Evolutionary conservation across 768 basidiomycete species (phyloP), one percentile per base, ranked within the genome.

Genomic region (Royoungia palumana): DNA sequence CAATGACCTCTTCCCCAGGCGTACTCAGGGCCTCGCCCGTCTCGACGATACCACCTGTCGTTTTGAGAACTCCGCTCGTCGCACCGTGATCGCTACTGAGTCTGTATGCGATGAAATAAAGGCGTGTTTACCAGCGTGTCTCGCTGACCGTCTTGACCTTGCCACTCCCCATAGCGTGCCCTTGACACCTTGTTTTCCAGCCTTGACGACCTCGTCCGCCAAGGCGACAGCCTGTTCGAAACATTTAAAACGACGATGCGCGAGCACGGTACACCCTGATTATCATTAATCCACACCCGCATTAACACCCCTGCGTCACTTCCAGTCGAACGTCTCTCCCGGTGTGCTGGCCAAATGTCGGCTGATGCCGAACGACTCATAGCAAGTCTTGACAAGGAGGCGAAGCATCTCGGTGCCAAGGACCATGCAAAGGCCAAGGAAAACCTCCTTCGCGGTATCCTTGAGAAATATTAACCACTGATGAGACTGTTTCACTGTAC

Each of bases 31-130:
- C 7, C 61, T 85, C 30, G 62, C 79, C 11, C 61, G 67, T 6
- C 79, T 85, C 65, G 77, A 85, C 59, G 72, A 74, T 16, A 77
- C 74, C 19, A 76, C 80, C 62, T 80, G 78, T 58, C 70, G 69
- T 11, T 65, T 77, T 41, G 86, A 88, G 59, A 57, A 61, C 1
- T 58, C 72, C 16, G 65, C 69, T 14, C 67, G 77, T 25, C 67
- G 65, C 28, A 75, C 79, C 50, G 67, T 79, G 49, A 69, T 73
- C 46, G 70, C 73, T 19, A 48, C 79, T 17, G 68, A 66, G 53
- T 58, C 68, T 10, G 65, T 68, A 24, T 74, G 74, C 48, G 45
- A 61, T 17, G 66, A 66, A 9, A 70, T 73, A 21, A 71, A 81
- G 71, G 82, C 79, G 56, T 50, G 70, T 66, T 30, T 41, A 28